These are phyloP conservation scores for Zygosaccharomyces kombuchaensis DNA, from an alignment of 805 yeast genomes.

Conservation along the genomic window DNA sequence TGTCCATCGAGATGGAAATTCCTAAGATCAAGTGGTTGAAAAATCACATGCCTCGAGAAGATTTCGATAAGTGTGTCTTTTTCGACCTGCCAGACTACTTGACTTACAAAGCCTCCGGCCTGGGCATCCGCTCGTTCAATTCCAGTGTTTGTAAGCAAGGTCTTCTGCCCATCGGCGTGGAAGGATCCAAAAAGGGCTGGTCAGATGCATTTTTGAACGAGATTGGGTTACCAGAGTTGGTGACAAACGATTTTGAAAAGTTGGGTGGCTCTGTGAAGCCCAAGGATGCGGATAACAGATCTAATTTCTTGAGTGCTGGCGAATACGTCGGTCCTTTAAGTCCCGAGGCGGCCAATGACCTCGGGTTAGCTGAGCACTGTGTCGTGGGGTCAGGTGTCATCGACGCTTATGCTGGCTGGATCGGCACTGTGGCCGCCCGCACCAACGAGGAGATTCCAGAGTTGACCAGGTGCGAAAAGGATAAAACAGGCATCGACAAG, in stretches of 20 bases:
- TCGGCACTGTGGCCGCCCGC: constrained; percentile 94
- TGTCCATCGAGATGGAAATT: constrained; percentile 98
- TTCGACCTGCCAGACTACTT: constrained; percentile 90
- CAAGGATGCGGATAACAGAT: constrained; percentile 44
- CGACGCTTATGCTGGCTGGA: constrained; percentile 98
- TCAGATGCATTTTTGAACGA: constrained; percentile 65
- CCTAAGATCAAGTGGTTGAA: constrained; percentile 97
- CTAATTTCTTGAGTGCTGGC: constrained; percentile 74
- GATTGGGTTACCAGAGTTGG: constrained; percentile 72
- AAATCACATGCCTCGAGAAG: constrained; percentile 63
- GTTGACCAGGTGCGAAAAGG: constrained; percentile 47
- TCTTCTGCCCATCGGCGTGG: constrained; percentile 87
- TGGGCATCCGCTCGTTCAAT: constrained; percentile 82
- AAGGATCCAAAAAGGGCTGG: constrained; percentile 86
- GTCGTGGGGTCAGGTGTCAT: constrained; percentile 93
- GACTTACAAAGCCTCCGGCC: constrained; percentile 86
- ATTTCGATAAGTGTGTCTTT: constrained; percentile 63
- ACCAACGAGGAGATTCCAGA: constrained; percentile 53
- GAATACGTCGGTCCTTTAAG: constrained; percentile 76
- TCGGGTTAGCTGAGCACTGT: constrained; percentile 77
- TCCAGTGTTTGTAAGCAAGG: constrained; percentile 96
- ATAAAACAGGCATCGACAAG: constrained; percentile 45
- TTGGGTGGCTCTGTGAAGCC: constrained; percentile 79
- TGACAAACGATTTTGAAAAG: constrained; percentile 67
- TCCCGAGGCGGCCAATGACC: constrained; percentile 63